Percentiles rank a stretch among this genome's conserved stretches.
Evolutionary conservation across 2,329 filamentous ascomycete genomes (phyloP).

Genomic region (Pyrenochaeta sp.): DNA sequence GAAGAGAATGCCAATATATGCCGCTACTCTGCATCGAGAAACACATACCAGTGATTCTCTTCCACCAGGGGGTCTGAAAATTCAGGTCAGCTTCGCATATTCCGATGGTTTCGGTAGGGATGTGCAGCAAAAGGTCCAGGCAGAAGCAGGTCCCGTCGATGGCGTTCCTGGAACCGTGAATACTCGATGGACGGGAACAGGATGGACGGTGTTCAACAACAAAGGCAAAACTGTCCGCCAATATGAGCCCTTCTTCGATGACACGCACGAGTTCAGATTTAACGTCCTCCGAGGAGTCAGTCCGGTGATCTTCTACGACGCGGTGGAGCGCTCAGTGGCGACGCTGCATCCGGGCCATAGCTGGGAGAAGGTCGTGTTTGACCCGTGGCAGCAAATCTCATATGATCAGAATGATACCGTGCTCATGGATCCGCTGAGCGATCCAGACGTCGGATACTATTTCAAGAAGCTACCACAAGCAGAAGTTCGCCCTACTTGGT

Average conservation of each 20-base stretch:
- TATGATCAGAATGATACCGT: constrained; percentile 5
- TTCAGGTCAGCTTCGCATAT: constrained; percentile 3
- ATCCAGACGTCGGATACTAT: constrained; percentile 3
- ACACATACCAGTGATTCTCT: background rate
- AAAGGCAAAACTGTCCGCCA: constrained; percentile 22
- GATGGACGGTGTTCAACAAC: constrained; percentile 29
- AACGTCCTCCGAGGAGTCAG: background rate
- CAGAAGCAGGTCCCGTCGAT: constrained; percentile 1
- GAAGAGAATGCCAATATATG: background rate
- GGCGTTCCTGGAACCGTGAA: too few relatives aligned
- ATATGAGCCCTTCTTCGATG: constrained; percentile 27
- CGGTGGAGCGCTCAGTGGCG: background rate
- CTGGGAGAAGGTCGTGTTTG: constrained; percentile 1
- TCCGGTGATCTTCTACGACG: too few relatives aligned
- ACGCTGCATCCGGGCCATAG: background rate
- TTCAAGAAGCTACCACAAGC: too few relatives aligned
- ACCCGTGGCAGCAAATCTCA: background rate
- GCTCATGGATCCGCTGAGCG: constrained; percentile 1
- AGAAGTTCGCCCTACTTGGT: too few relatives aligned
- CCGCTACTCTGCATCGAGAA: background rate
- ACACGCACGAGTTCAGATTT: constrained; percentile 11
- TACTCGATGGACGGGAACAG: constrained; percentile 21
- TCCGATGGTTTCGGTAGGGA: background rate
- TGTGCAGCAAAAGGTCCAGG: constrained; percentile 1
- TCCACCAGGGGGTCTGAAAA: background rate